Evolutionary conservation across 2,329 filamentous ascomycete species (phyloP).

Genomic region (Aspergillus uvarum): DNA sequence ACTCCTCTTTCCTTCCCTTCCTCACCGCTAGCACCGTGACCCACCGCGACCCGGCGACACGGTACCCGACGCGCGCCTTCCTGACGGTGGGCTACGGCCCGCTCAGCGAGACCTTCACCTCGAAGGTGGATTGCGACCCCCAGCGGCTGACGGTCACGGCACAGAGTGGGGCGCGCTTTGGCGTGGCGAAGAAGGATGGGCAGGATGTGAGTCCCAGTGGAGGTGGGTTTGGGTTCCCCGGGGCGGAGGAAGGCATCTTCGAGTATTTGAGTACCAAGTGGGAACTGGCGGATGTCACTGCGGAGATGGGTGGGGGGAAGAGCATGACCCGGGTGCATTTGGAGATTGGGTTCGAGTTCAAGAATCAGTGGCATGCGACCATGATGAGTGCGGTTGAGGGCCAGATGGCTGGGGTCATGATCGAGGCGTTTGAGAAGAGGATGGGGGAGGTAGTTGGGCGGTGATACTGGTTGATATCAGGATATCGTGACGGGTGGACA

Average conservation of each 20-base stretch:
- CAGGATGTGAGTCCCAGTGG: constrained; percentile 23
- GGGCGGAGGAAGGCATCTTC: constrained; percentile 49
- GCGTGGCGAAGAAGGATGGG: constrained; percentile 58
- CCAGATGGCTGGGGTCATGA: constrained; percentile 83
- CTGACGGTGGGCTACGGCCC: constrained; percentile 83
- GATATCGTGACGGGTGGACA: not conserved
- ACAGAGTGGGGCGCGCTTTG: constrained; percentile 43
- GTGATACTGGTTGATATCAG: not conserved
- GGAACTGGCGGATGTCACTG: constrained; percentile 38
- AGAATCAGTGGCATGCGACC: constrained; percentile 82
- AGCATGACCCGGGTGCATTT: constrained; percentile 71
- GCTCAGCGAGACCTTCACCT: constrained; percentile 80
- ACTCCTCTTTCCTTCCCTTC: constrained; percentile 88
- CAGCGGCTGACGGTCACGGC: constrained; percentile 70
- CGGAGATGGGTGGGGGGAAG: constrained; percentile 30
- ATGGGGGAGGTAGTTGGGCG: constrained; percentile 59
- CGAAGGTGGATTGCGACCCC: constrained; percentile 74
- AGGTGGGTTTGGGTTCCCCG: constrained; percentile 25
- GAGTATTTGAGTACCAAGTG: constrained; percentile 48
- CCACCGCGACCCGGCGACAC: constrained; percentile 58
- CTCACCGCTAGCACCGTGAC: constrained; percentile 77
- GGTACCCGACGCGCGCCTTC: constrained; percentile 68
- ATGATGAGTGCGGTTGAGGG: constrained; percentile 79
- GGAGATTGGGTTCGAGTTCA: constrained; percentile 77
- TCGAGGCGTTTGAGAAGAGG: constrained; percentile 85